Percentiles rank a stretch among this genome's conserved stretches.
Evolutionary conservation across 306 rosid species (phyloP).

Genomic region (Rosa persica): DNA sequence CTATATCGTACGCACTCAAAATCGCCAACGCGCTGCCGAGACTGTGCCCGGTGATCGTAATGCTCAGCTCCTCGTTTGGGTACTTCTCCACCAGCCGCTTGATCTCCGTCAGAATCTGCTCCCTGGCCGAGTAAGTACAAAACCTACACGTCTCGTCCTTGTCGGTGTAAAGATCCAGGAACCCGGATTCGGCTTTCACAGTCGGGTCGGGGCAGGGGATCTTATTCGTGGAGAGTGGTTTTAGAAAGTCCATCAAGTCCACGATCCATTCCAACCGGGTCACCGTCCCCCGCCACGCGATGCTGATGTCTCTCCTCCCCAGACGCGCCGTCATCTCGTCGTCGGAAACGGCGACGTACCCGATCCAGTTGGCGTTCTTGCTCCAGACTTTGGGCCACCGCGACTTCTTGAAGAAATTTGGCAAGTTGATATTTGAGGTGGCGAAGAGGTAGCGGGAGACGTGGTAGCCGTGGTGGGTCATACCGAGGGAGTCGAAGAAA

Average conservation of each 20-base stretch:
- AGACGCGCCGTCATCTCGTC: constrained; percentile 37
- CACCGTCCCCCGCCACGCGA: constrained; percentile 85
- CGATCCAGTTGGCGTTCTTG: constrained; percentile 83
- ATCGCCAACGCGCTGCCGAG: constrained; percentile 76
- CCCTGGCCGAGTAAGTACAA: constrained; percentile 68
- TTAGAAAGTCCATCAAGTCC: constrained; percentile 61
- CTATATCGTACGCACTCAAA: constrained; percentile 65
- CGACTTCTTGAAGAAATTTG: constrained; percentile 67
- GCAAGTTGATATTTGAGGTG: constrained; percentile 60
- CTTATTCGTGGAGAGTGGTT: constrained; percentile 37
- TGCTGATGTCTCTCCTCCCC: constrained; percentile 66
- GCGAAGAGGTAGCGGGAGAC: constrained; percentile 77
- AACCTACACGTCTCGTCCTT: constrained; percentile 56
- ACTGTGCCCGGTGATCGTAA: constrained; percentile 79
- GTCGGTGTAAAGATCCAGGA: constrained; percentile 67
- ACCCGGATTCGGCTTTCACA: constrained; percentile 75
- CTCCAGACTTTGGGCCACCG: constrained; percentile 81
- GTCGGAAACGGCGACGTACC: constrained; percentile 74
- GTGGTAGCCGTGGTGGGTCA: constrained; percentile 41
- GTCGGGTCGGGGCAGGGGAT: constrained; percentile 56
- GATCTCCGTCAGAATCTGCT: constrained; percentile 60
- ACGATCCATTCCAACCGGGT: constrained; percentile 70
- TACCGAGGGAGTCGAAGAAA: constrained; percentile 41
- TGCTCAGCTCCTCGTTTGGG: constrained; percentile 53
- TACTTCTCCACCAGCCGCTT: constrained; percentile 48